Evolutionary conservation across 2,329 filamentous ascomycete species (phyloP).

Genomic region (Venturia aucupariae): DNA sequence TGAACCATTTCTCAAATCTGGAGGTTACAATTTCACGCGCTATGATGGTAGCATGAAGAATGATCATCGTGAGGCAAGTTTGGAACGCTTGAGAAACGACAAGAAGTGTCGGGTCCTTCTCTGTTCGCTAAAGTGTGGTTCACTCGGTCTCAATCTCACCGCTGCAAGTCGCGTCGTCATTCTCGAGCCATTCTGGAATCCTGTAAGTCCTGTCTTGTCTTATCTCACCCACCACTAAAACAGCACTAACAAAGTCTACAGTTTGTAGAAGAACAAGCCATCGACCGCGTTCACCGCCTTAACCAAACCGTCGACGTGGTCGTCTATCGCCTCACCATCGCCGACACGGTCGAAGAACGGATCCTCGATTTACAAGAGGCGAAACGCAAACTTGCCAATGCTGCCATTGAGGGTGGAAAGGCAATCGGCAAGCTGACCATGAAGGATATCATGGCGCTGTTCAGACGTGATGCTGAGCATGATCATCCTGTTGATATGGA

Average conservation of each 20-base stretch:
- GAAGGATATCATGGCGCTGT: constrained; percentile 87
- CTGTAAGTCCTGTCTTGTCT: constrained; percentile 45
- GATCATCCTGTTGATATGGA: constrained; percentile 5
- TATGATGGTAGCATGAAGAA: constrained; percentile 96
- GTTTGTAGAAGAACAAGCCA: constrained; percentile 98
- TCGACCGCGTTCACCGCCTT: constrained; percentile 95
- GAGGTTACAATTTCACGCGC: constrained; percentile 69
- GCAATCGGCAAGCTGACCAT: constrained; percentile 78
- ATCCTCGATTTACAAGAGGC: constrained; percentile 92
- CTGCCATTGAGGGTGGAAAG: constrained; percentile 76
- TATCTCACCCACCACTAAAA: background rate
- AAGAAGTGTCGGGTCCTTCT: constrained; percentile 70
- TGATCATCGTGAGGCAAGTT: constrained; percentile 78
- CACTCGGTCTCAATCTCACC: constrained; percentile 85
- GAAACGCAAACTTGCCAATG: constrained; percentile 83
- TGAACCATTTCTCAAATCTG: constrained; percentile 74
- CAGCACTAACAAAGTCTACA: constrained; percentile 25
- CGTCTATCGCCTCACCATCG: constrained; percentile 88
- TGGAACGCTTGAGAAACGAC: constrained; percentile 67
- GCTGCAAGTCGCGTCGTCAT: constrained; percentile 90
- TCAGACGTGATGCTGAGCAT: constrained; percentile 57
- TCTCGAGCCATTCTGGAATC: constrained; percentile 98
- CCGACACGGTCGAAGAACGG: constrained; percentile 79
- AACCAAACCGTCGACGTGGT: constrained; percentile 92
- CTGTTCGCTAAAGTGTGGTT: constrained; percentile 90